Percentiles rank a stretch among this genome's conserved stretches.
These are phyloP conservation scores for Candida parachauliodes DNA, from an alignment of 805 yeast genomes.

Conservation along the genomic window DNA sequence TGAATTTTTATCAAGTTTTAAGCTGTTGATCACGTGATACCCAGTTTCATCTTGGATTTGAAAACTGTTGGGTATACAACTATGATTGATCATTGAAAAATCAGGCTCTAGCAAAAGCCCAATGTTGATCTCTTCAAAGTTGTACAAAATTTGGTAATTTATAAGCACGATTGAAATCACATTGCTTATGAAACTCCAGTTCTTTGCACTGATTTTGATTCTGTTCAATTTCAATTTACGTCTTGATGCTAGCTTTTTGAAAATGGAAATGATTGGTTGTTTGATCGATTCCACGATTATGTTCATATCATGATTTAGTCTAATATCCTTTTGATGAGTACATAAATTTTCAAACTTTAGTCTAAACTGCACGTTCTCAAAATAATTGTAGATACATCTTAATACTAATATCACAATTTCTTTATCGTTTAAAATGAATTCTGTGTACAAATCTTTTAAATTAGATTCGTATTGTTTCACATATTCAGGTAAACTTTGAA, in stretches of 20 bases:
- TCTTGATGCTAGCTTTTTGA: background rate
- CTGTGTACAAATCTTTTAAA: too few species aligned
- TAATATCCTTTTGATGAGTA: conserved; percentile 7
- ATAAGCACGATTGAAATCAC: conserved; percentile 7
- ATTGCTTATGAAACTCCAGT: conserved; percentile 8
- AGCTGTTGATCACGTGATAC: conserved; percentile 15
- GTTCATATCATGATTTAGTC: background rate
- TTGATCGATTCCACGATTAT: background rate
- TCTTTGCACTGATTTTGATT: background rate
- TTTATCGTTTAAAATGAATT: background rate
- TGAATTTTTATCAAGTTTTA: conserved; percentile 15
- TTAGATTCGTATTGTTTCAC: background rate
- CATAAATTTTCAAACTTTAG: conserved; percentile 7
- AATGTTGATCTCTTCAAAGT: conserved; percentile 21
- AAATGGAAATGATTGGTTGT: background rate
- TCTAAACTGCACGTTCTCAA: conserved; percentile 1
- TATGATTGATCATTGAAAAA: conserved; percentile 38
- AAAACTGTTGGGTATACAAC: conserved; percentile 36
- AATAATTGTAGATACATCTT: conserved; percentile 2
- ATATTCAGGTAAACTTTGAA: background rate
- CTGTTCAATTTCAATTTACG: background rate
- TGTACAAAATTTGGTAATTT: conserved; percentile 25
- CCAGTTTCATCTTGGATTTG: conserved; percentile 10
- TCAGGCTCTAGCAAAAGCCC: conserved; percentile 35
- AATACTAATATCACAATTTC: background rate